Evolutionary conservation across 176 grass and related monocot species (phyloP), one percentile per base, ranked within the genome.

Genomic region (Saccharum officinarum): DNA sequence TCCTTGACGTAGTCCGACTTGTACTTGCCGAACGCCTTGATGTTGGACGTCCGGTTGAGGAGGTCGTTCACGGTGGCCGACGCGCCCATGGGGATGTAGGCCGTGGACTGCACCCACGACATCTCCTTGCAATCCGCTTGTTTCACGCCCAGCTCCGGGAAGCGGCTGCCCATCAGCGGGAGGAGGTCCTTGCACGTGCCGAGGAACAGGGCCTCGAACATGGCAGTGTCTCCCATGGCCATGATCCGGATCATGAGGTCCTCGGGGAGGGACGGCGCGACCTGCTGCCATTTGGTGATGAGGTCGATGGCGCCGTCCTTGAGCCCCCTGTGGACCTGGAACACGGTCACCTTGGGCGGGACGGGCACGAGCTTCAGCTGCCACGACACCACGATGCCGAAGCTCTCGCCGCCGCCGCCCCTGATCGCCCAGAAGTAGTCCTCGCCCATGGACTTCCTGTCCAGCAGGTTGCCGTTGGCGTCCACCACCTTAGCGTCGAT

Each of bases 401-500:
- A 93, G 79, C 81, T 90, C 61, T 22, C 67, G 5, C 79, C 91
- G 13, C 91, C 86, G 34, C 94, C 91, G 0, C 94, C 91, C 4
- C 88, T 71, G 57, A 93, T 81, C 33, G 85, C 82, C 89, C 83
- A 93, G 66, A 93, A 93, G 20, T 81, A 45, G 28, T 91, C 69
- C 86, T 86, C 83, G 13, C 92, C 92, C 88, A 94, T 94, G 80
- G 63, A n/a, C 30, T 22, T 30, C 66, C 83, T 63, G 78, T 94
- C 79, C 18, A 92, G 11, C n/a, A 97, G 67, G 18, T 40, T 69
- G 1, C 92, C 89, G 13, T 72, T 33, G 75, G 83, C 82, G 70
- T 88, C 73, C 10, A 97, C 84, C 22, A 97, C 40, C 57, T 44
- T 76, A 66, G 91, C 94, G 76, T 97, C 94, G 10, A 94, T 8